Base-by-base conservation (phyloP, 2,329 filamentous ascomycete genomes). In the Xylaria sp. region DNA sequence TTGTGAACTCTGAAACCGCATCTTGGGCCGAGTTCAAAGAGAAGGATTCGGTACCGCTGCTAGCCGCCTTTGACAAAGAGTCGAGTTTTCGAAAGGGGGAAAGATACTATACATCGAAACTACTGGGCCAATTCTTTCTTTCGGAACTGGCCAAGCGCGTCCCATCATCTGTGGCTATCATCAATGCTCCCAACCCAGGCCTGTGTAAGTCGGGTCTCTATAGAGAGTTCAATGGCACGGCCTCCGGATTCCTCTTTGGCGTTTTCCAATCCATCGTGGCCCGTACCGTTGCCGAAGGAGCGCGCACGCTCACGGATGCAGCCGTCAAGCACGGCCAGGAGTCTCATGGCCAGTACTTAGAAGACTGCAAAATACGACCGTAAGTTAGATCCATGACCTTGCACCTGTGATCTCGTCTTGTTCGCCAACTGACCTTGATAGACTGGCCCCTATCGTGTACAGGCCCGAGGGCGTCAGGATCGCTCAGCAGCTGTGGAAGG, bases 61-160 rank as follows among this genome's bases (percentile, higher is more conserved):
- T 55, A 3, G 16, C 43, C 2, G 22, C 48, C n/a, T 48, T 55
- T 26, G 39, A 55, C 39, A 45, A 45, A 16, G 17, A 39, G n/a
- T 16, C n/a, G 16, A 16, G 21, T 3, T 56, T 50, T 24, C 52
- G 59, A 7, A 22, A 52, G 17, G 19, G 29, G 19, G 52, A 59
- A 17, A 19, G 55, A 4, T 52, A 61, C 26, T n/a, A 48, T 1
- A 40, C 37, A 1, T 62, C 53, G 2, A 67, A 68, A 48, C 52
- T 62, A 1, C 51, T 68, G 4, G 55, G 45, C n/a, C 57, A 62
- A 16, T 48, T 68, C 22, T 69, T 67, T 48, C 18, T 69, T 3
- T 60, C 55, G 41, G 61, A 66, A 26, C 48, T 69, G 8, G 46
- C 48, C 4, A 58, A 62, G 7, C 62, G 61, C 37, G 57, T 69